Base-by-base conservation (phyloP, 306 rosid genomes). In the Bauhinia variegata region DNA sequence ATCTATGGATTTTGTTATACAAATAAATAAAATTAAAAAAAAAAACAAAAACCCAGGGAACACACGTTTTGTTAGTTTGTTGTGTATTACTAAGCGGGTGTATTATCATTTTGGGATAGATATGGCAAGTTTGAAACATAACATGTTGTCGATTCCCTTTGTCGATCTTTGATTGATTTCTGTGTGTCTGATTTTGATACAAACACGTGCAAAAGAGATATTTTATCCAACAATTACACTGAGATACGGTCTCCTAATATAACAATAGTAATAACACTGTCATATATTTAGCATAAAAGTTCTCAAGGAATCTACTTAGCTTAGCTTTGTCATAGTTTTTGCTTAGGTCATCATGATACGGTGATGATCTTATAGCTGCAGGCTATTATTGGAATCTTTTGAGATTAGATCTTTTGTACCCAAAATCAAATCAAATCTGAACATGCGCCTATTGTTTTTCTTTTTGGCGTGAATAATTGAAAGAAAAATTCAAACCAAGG, bases 11-110 rank as follows among this genome's bases (percentile, higher is more conserved):
- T 57, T 60, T 53, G 14, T 42, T 56, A 36, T 33, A 9, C 54
- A 63, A 62, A 39, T 41, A 23, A 23, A 23, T 73, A 49, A 55
- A 36, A 43, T 63, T 43, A 31, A 73, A 60, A 63, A 33, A 70
- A 39, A 71, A 48, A 50, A 65, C 23, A 8, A 52, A 3, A 49
- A 13, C 61, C 32, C 65, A 57, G 86, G 84, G 76, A 74, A 84
- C 74, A 55, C 41, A 14, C 2, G 60, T 36, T 67, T 60, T 54
- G 8, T 55, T 11, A 15, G 3, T 73, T 28, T 55, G 12, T 4
- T 38, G 42, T 23, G 42, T 13, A 5, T 50, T 41, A n/a, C n/a
- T n/a, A n/a, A 9, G 65, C 33, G 52, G 66, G 52, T 47, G n/a
- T 52, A 69, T 54, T 41, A 42, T 70, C 41, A 57, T 71, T 57